Conservation (phyloP, 1,284 basidiomycete species). For the Calocybe gambosa region DNA sequence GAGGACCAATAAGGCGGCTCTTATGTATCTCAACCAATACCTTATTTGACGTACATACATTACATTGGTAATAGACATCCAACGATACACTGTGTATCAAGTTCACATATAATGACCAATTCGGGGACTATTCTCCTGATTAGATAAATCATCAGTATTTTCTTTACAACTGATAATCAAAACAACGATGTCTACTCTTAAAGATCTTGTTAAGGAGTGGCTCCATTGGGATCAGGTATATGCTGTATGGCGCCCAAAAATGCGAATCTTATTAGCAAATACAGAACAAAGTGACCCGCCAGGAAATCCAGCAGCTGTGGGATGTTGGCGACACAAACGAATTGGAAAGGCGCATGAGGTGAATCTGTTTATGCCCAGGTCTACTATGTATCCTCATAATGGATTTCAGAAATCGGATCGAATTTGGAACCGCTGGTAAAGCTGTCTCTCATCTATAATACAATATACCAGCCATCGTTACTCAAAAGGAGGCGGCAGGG, state of each 20-base stretch:
- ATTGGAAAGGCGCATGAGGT: slow-evolving; percentile 58
- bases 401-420: slow-evolving; percentile 54
- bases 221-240: slow-evolving; percentile 46
- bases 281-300: slow-evolving; percentile 52
- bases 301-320: slow-evolving; percentile 50
- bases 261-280: background rate
- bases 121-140: background rate
- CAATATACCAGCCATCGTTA: background rate
- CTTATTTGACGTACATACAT: slow-evolving; percentile 13
- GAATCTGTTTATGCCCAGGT: slow-evolving; percentile 1
- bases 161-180: background rate
- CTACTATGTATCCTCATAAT: slow-evolving; percentile 4
- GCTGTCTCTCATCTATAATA: slow-evolving; percentile 1
- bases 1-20: slow-evolving; percentile 1
- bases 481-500: slow-evolving; percentile 35
- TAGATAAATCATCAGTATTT: no score
- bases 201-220: slow-evolving; percentile 49
- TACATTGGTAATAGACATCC: slow-evolving; percentile 10
- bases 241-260: background rate
- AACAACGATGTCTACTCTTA: slow-evolving; percentile 24
- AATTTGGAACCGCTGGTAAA: slow-evolving; percentile 81
- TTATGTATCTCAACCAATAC: no score
- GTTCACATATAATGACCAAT: background rate
- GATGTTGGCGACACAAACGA: slow-evolving; percentile 37
- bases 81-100: slow-evolving; percentile 4